Conservation (phyloP, 1,284 basidiomycete species). For the Trametes hirsuta region DNA sequence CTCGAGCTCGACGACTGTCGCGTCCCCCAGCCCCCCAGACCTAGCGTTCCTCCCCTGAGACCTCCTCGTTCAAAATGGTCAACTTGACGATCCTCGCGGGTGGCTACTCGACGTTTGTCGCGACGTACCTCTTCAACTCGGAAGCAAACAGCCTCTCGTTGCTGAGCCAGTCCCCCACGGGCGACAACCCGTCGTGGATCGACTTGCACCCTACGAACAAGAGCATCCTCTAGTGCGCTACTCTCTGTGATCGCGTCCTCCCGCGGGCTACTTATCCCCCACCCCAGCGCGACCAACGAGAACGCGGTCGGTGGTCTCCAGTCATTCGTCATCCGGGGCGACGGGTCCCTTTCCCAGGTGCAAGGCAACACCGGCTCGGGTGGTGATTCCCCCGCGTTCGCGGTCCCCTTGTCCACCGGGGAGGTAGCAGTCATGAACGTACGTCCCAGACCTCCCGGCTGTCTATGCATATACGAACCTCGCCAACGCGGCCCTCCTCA, state of each 20-base stretch:
- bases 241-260: conserved; percentile 11
- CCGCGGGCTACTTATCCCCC: neutral
- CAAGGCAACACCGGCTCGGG: conserved; percentile 51
- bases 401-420: conserved; percentile 52
- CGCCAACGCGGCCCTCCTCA: neutral
- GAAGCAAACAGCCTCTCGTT: conserved; percentile 49
- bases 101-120: conserved; percentile 60
- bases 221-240: conserved; percentile 59
- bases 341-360: conserved; percentile 49
- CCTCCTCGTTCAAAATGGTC: conserved; percentile 44
- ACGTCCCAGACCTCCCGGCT: conserved; percentile 8
- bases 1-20: no score
- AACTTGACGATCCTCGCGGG: conserved; percentile 66
- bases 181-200: conserved; percentile 60
- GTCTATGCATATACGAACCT: neutral
- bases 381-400: conserved; percentile 58
- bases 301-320: conserved; percentile 50
- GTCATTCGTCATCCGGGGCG: conserved; percentile 51
- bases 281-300: conserved; percentile 58
- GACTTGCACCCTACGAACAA: conserved; percentile 54
- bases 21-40: no score
- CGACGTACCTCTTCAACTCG: conserved; percentile 60
- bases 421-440: conserved; percentile 64
- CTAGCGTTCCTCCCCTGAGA: no score
- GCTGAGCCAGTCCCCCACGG: conserved; percentile 49